Percentiles rank a stretch among this genome's conserved stretches.
Evolutionary conservation across 2,329 filamentous ascomycete genomes (phyloP).

Genomic region (Calycina marina): DNA sequence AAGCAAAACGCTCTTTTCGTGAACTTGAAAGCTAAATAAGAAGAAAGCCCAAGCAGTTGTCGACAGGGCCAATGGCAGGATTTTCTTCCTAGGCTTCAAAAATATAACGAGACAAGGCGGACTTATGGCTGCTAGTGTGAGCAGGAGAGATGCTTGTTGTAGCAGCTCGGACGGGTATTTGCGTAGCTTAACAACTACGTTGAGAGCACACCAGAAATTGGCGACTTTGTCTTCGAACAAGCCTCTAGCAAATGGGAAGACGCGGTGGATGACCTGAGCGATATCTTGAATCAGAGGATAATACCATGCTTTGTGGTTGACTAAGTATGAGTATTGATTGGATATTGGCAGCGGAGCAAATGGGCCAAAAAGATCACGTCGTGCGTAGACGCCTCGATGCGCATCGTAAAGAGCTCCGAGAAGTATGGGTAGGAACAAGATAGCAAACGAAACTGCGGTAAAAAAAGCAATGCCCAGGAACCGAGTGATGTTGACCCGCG

Average conservation of each 20-base stretch:
- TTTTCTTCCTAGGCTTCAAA: constrained; percentile 57
- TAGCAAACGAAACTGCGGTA: constrained; percentile 57
- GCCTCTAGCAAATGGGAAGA: constrained; percentile 92
- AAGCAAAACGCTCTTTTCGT: constrained; percentile 91
- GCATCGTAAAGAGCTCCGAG: constrained; percentile 56
- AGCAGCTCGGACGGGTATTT: constrained; percentile 56
- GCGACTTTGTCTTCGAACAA: constrained; percentile 98
- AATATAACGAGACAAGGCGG: constrained; percentile 72
- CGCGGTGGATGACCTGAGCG: constrained; percentile 72
- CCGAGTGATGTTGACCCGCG: constrained; percentile 49
- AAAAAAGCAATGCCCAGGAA: constrained; percentile 62
- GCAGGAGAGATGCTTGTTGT: constrained; percentile 58
- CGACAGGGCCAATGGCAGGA: constrained; percentile 68
- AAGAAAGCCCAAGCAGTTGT: constrained; percentile 94
- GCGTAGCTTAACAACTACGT: constrained; percentile 78
- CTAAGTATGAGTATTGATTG: constrained; percentile 38
- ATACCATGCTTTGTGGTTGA: constrained; percentile 52
- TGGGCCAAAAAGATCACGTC: constrained; percentile 40
- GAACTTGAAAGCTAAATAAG: constrained; percentile 92
- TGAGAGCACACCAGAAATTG: constrained; percentile 92
- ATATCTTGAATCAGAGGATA: constrained; percentile 68
- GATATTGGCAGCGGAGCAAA: constrained; percentile 49
- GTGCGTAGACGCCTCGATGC: constrained; percentile 44
- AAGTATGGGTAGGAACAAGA: constrained; percentile 64
- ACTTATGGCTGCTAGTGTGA: constrained; percentile 63